Evolutionary conservation across 2,329 filamentous ascomycete genomes (phyloP), one percentile per base, ranked within the genome.

Genomic region (Aplosporella prunicola): DNA sequence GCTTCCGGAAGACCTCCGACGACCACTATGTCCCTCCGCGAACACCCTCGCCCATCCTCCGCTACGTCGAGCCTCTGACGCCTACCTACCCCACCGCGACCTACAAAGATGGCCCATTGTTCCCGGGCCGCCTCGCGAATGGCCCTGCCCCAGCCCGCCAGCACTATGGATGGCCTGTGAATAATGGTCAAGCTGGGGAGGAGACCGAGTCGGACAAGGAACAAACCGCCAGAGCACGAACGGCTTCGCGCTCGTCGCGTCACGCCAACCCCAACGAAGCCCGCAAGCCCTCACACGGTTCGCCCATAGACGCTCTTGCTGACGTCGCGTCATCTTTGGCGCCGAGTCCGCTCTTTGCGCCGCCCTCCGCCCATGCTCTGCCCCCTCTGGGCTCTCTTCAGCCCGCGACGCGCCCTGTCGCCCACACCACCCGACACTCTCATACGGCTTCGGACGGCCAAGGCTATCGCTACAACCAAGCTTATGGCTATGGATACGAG

Each of bases 231-330:
- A 38, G 30, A 37, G 20, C 35, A 31, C 32, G 32, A 40, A 35
- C 32, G 32, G 27, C 26, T 33, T 15, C 27, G 20, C 32, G 14
- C 5, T 25, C 25, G 24, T 30, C 39, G 35, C 28, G 34, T 28
- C 34, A 29, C 23, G 15, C 37, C 26, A 39, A 41, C 39, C 27
- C 41, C 42, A 39, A 42, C 22, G 30, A 41, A 42, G 35, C 32
- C 43, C 34, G 38, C 28, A 27, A 40, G 37, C 44, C 35, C 41
- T 30, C 49, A 13, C 50, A 51, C 30, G 48, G 47, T 39, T 58
- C 56, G 34, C 57, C 62, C 43, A 67, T 67, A 42, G 64, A 66
- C 35, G 56, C 61, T 20, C 55, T 67, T 7, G 63, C 64, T 20
- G 60, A 63, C 42, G 61, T 59, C 34, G 64, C 64, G 23, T 49